Evolutionary conservation across 805 yeast species (phyloP).

Genomic region (Pichia nakasei): DNA sequence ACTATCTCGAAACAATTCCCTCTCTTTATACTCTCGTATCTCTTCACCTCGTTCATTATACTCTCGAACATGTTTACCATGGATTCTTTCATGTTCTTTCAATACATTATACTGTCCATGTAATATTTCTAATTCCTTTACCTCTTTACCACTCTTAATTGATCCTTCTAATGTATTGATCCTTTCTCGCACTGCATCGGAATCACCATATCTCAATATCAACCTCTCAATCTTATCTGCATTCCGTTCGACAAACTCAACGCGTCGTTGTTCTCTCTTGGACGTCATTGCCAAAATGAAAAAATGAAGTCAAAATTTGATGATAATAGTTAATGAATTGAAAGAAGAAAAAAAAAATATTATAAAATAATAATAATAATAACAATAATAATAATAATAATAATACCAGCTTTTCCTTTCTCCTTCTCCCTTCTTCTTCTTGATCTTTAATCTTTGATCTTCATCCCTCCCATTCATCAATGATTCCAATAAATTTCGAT

Average conservation of each 20-base stretch:
- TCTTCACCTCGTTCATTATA: neutral
- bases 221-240: neutral
- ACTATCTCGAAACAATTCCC: constrained; percentile 3
- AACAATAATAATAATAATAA: too few species aligned
- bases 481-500: constrained; percentile 8
- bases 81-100: neutral
- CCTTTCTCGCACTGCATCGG: neutral
- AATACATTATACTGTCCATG: neutral
- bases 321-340: too few species aligned
- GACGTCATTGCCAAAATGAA: neutral
- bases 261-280: neutral
- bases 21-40: neutral
- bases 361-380: too few species aligned
- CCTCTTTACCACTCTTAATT: neutral
- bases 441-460: too few species aligned
- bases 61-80: neutral
- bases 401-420: too few species aligned
- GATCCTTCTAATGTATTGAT: neutral
- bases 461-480: too few species aligned
- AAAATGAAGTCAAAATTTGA: too few species aligned
- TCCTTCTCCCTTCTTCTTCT: too few species aligned
- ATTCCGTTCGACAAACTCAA: neutral
- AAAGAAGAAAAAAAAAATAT: too few species aligned
- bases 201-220: neutral
- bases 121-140: neutral